Evolutionary conservation across 305 asterid genomes (phyloP).

Genomic region (Fraxinus platypoda): DNA sequence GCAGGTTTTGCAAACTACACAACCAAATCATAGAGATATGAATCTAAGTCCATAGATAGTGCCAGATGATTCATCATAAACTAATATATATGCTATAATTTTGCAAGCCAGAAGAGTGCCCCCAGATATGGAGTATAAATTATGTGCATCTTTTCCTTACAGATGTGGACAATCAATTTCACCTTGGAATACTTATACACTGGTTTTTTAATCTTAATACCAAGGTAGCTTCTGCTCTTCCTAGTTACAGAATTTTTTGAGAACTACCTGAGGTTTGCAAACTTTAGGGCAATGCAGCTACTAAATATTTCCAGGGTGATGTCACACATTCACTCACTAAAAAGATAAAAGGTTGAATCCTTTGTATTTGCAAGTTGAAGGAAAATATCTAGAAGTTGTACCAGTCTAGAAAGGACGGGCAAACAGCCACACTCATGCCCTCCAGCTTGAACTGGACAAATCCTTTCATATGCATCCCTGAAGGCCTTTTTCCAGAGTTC

Average conservation of each 20-base stretch:
- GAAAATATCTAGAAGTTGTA: slow-evolving; percentile 25
- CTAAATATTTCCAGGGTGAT: background rate
- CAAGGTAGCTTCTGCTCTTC: background rate
- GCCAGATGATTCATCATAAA: background rate
- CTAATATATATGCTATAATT: background rate
- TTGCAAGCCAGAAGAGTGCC: background rate
- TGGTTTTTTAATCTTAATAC: background rate
- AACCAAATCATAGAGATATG: background rate
- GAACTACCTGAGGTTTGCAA: background rate
- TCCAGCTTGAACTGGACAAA: slow-evolving; percentile 85
- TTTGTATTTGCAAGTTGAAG: background rate
- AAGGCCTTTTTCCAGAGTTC: slow-evolving; percentile 87
- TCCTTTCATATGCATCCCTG: slow-evolving; percentile 75
- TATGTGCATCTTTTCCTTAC: background rate
- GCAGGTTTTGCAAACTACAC: background rate
- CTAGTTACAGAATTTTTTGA: background rate
- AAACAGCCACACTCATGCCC: slow-evolving; percentile 87
- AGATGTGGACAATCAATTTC: background rate
- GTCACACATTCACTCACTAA: background rate
- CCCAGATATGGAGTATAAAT: background rate
- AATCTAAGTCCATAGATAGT: background rate
- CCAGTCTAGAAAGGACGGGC: slow-evolving; percentile 72
- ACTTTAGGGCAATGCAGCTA: background rate
- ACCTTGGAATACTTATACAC: background rate
- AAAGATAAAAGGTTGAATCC: background rate